Conservation (phyloP, 2,329 filamentous ascomycete genomes). For the Didymosphaeria variabile region DNA sequence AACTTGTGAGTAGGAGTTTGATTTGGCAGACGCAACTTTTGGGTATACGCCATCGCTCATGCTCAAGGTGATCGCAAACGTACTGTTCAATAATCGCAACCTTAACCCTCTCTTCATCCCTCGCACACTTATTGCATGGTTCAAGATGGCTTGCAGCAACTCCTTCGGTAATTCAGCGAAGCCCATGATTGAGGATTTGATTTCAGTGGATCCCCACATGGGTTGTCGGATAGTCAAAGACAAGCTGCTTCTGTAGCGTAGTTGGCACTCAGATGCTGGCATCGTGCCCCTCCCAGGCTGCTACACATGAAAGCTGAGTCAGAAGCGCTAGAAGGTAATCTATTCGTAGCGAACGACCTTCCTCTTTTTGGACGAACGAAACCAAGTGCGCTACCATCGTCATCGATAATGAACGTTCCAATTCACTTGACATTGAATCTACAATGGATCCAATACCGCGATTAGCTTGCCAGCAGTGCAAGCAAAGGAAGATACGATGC, state of each 20-base stretch:
- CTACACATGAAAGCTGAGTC: neutral
- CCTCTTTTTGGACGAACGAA: neutral
- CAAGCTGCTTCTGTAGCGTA: neutral
- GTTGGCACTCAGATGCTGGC: too few relatives aligned
- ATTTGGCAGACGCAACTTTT: too few relatives aligned
- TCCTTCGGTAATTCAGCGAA: conserved; percentile 4
- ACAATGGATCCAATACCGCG: conserved; percentile 16
- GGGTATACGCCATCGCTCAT: too few relatives aligned
- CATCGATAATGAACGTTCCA: neutral
- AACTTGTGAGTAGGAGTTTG: too few relatives aligned
- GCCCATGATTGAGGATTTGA: neutral
- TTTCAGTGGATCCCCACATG: neutral
- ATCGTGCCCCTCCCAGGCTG: neutral
- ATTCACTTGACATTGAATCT: neutral
- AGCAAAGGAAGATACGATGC: conserved; percentile 22
- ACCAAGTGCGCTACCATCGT: neutral
- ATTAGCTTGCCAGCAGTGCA: conserved; percentile 23
- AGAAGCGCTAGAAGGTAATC: neutral
- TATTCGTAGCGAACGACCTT: neutral
- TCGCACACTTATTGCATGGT: conserved; percentile 2
- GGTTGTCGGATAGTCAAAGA: neutral
- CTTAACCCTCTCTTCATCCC: conserved; percentile 1
- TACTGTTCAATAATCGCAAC: conserved; percentile 5
- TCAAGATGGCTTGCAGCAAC: conserved; percentile 1
- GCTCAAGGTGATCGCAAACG: neutral